Conservation (phyloP, 768 basidiomycete genomes). For the Serendipita sp. region DNA sequence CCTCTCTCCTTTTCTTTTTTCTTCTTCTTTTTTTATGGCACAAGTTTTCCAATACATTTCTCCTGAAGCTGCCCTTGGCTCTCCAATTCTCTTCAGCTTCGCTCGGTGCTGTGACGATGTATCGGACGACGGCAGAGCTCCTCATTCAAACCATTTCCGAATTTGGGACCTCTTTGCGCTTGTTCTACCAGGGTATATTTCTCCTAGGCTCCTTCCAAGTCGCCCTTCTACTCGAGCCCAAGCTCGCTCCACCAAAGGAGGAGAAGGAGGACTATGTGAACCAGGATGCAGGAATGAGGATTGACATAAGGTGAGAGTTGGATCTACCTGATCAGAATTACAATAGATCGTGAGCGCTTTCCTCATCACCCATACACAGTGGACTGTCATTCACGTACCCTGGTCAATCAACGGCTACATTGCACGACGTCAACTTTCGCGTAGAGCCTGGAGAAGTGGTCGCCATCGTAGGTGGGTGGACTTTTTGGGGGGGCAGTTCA, state of each 20-base stretch:
- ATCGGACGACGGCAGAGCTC: conserved; percentile 60
- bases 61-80: conserved; percentile 50
- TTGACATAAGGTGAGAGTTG: conserved; percentile 45
- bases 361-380: conserved; percentile 20
- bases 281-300: conserved; percentile 38
- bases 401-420: conserved; percentile 45
- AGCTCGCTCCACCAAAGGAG: conserved; percentile 43
- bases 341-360: neutral
- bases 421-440: conserved; percentile 51
- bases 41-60: neutral
- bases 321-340: neutral
- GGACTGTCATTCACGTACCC: conserved; percentile 67
- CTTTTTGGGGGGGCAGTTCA: neutral
- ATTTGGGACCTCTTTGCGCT: conserved; percentile 43
- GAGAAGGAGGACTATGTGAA: conserved; percentile 31
- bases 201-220: conserved; percentile 76
- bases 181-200: conserved; percentile 76
- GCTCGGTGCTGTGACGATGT: conserved; percentile 66
- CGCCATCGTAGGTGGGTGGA: conserved; percentile 48
- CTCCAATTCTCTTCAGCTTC: conserved; percentile 58
- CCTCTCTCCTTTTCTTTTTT: conserved; percentile 18
- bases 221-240: conserved; percentile 51
- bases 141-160: conserved; percentile 49
- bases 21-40: conserved; percentile 6
- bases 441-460: conserved; percentile 62